Evolutionary conservation across 2,329 filamentous ascomycete species (phyloP).

Genomic region (Colletotrichum endophyticum): DNA sequence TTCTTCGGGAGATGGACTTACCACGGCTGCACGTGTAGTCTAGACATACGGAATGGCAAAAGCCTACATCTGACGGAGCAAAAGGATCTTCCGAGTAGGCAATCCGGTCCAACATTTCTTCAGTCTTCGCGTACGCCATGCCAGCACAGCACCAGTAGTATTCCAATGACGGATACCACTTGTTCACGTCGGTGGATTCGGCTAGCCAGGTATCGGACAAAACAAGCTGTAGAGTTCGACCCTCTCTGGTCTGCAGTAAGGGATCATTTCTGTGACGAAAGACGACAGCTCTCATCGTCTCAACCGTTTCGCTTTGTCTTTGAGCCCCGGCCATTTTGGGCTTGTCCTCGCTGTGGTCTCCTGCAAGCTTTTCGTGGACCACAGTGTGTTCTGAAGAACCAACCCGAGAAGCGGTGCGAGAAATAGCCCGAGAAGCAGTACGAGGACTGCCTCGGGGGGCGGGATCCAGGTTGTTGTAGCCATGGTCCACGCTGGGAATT

Average conservation of each 20-base stretch:
- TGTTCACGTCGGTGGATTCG: not conserved
- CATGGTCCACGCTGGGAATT: not conserved
- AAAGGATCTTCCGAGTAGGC: constrained; percentile 11
- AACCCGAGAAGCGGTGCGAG: not conserved
- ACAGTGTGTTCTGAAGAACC: not conserved
- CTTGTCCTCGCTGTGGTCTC: not conserved
- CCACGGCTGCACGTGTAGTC: not conserved
- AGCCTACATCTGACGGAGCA: not conserved
- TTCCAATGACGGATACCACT: not conserved
- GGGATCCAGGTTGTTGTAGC: not conserved
- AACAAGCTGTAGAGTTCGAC: not conserved
- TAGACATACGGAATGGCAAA: not conserved
- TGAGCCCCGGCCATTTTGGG: not conserved
- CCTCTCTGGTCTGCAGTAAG: not conserved
- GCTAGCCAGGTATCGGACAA: not conserved
- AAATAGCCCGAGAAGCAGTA: not conserved
- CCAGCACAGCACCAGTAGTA: not conserved
- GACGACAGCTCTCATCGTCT: not conserved
- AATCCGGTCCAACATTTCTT: constrained; percentile 2
- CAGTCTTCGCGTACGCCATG: not conserved
- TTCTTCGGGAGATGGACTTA: not conserved
- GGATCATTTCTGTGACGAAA: not conserved
- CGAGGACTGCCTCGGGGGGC: not conserved
- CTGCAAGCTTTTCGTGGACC: not conserved
- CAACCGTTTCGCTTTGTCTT: not conserved